Base-by-base conservation (phyloP, 371 early-diverging fungal species). In the Blakeslea trispora region DNA sequence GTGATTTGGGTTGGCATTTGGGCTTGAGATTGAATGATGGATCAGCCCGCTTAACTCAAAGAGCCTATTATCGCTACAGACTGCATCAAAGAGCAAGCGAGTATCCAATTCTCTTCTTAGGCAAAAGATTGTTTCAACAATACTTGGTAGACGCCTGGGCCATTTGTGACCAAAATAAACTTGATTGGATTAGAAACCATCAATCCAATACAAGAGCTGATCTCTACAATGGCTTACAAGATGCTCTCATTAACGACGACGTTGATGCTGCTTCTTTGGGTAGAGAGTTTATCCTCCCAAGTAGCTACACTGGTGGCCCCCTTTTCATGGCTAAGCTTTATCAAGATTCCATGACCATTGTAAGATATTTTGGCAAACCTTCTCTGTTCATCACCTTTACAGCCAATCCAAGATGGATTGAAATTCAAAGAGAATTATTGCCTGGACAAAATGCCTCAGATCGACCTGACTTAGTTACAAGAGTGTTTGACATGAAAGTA, bases 401-500 rank as follows among this genome's bases (percentile, higher is more conserved):
- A 3, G 45, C 54, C 14, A 53, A 53, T 34, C 45, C 54, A 3
- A 3, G n/a, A 10, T 53, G 54, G 45, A 15, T 13, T 18, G 54
- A 53, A 45, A 53, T 53, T 19, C 18, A 18, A 17, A 31, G 35
- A 14, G 45, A 53, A 14, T 13, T 53, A 9, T 22, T 53, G 13
- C 45, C 44, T 15, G 44, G 34, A 45, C 54, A 53, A 45, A 17
- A 3, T 14, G 44, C 54, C 4, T 9, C 45, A 24, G 68, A 68
- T 42, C 10, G 62, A 13, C 62, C 59, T 5, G 64, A 66, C 40
- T 24, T 70, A 11, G 46, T 35, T 2, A 45, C 52, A n/a, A 57
- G 63, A 0, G 55, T 67, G 18, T 70, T 74, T 40, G 35, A 61
- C 6, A 7, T 53, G 35, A 74, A 74, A 49, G 28, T 66, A 1